These are phyloP conservation scores for Oryza glaberrima DNA, from an alignment of 176 grass and related monocot species.

Conservation along the genomic window DNA sequence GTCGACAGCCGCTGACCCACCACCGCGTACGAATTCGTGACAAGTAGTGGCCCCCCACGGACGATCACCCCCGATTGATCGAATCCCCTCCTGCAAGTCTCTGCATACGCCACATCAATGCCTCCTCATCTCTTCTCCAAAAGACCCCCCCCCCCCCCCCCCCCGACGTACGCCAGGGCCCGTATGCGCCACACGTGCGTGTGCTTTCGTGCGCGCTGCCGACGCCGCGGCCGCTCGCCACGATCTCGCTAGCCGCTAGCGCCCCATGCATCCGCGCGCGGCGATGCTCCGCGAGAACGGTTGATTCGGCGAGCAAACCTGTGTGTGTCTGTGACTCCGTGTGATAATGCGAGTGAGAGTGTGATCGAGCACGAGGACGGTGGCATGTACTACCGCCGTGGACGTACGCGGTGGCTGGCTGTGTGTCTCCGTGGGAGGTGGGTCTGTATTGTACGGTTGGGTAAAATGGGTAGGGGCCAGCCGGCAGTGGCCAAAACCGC, in stretches of 20 bases:
- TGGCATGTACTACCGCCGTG: no score
- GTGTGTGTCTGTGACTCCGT: neutral
- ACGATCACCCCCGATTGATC: neutral
- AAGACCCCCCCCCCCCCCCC: neutral
- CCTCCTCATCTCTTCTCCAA: neutral
- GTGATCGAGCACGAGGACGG: no score
- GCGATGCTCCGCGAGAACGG: no score
- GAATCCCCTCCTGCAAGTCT: neutral
- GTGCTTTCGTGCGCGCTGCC: neutral
- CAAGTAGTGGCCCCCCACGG: neutral
- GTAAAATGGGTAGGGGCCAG: neutral
- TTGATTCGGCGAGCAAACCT: neutral
- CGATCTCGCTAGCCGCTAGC: neutral
- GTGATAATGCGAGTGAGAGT: no score
- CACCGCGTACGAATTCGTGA: neutral
- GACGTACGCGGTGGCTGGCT: neutral
- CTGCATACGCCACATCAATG: neutral
- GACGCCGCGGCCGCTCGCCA: neutral
- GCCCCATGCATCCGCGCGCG: no score
- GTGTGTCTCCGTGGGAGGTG: neutral
- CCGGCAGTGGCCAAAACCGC: neutral
- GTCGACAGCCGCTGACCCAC: neutral
- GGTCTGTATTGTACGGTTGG: neutral
- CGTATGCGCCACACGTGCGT: constrained; percentile 10
- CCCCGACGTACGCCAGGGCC: neutral